A percentile compares a stretch with the other conserved stretches of the same genome.
These are phyloP conservation scores for Calonectria hawksworthii DNA, from an alignment of 2,329 filamentous ascomycete species.

Conservation along the genomic window DNA sequence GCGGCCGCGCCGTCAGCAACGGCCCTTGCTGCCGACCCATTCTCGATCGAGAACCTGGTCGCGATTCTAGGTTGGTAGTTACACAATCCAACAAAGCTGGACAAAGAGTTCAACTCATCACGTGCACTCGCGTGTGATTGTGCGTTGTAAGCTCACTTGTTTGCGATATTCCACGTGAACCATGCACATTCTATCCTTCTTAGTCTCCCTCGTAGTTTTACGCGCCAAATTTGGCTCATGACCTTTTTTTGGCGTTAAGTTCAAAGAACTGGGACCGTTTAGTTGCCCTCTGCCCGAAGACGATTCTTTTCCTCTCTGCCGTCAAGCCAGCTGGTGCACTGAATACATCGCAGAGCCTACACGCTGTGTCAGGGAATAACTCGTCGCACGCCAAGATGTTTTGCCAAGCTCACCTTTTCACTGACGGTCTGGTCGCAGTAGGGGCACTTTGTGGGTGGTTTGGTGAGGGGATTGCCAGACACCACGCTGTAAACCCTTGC, in stretches of 20 bases:
- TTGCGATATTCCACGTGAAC: background rate
- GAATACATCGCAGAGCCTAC: conserved; percentile 61
- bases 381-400: background rate
- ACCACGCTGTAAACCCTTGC: conserved; percentile 73
- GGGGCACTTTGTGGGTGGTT: conserved; percentile 76
- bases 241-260: background rate
- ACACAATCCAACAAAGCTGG: background rate
- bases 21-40: conserved; percentile 1
- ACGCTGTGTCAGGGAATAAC: background rate
- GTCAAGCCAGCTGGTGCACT: conserved; percentile 67
- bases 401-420: conserved; percentile 64
- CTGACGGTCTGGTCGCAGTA: conserved; percentile 76
- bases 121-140: background rate
- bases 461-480: conserved; percentile 77
- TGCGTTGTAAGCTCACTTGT: background rate
- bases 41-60: background rate
- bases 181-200: background rate
- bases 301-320: conserved; percentile 58
- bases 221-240: background rate
- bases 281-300: background rate
- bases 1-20: background rate
- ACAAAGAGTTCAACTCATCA: background rate
- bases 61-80: background rate
- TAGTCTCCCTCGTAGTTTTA: background rate
- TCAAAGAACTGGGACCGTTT: background rate